phyloP scores from a whole-genome alignment of 805 yeast genomes.

The Lachancea sp. region DNA sequence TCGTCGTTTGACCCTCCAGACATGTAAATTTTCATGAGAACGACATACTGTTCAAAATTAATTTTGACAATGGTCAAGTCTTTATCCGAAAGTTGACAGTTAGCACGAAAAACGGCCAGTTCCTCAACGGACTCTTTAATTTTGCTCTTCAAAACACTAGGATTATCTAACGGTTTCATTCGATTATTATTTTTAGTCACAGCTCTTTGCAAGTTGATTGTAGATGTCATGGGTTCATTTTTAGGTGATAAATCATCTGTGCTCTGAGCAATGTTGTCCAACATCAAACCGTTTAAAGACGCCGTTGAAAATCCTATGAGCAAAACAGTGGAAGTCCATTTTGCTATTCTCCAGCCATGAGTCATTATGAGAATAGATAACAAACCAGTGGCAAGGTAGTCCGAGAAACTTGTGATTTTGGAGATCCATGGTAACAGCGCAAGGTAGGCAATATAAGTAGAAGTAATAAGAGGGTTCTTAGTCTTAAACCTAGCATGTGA shows the following conservation, averaged over 20 bases:
- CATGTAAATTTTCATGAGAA: slow-evolving; percentile 51
- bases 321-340: slow-evolving; percentile 32
- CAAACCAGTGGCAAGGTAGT: slow-evolving; percentile 25
- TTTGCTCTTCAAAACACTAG: slow-evolving; percentile 29
- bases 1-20: slow-evolving; percentile 69
- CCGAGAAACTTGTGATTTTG: slow-evolving; percentile 21
- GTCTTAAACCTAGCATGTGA: slow-evolving; percentile 28
- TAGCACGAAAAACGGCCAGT: slow-evolving; percentile 47
- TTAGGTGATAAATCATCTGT: slow-evolving; percentile 2
- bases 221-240: slow-evolving; percentile 12
- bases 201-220: slow-evolving; percentile 5
- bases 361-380: slow-evolving; percentile 26
- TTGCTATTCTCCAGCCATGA: slow-evolving; percentile 31
- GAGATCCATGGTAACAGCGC: slow-evolving; percentile 24
- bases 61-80: slow-evolving; percentile 52
- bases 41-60: slow-evolving; percentile 53
- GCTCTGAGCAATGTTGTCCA: slow-evolving; percentile 13
- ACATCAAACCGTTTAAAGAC: slow-evolving; percentile 19
- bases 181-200: background rate
- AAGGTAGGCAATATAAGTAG: slow-evolving; percentile 26
- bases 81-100: slow-evolving; percentile 40
- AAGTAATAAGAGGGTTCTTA: slow-evolving; percentile 31
- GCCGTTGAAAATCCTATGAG: slow-evolving; percentile 32
- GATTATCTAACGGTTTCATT: slow-evolving; percentile 10
- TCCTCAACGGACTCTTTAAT: slow-evolving; percentile 42